Percentiles rank a stretch among this genome's conserved stretches.
These are phyloP conservation scores for Neopestalotiopsis sp. DNA, from an alignment of 2,329 filamentous ascomycete species.

Conservation along the genomic window DNA sequence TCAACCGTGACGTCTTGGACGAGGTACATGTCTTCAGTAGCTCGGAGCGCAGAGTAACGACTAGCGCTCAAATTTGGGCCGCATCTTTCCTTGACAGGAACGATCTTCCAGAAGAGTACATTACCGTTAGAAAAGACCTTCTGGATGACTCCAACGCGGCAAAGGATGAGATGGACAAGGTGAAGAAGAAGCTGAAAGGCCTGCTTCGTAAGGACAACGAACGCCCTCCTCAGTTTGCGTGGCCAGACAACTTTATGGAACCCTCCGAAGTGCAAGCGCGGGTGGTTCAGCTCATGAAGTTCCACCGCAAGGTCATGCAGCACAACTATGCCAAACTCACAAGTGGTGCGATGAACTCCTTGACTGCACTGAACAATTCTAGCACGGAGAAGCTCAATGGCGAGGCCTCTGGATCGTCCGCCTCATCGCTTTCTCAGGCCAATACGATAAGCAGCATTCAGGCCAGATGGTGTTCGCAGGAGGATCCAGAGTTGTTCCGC, in stretches of 20 bases:
- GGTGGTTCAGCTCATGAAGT: slow-evolving; percentile 96
- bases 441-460: slow-evolving; percentile 76
- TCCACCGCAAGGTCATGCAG: slow-evolving; percentile 93
- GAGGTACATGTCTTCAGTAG: slow-evolving; percentile 96
- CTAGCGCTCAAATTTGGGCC: slow-evolving; percentile 96
- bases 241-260: slow-evolving; percentile 93
- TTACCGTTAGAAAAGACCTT: slow-evolving; percentile 90
- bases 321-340: slow-evolving; percentile 87
- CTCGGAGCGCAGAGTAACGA: slow-evolving; percentile 91
- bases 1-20: slow-evolving; percentile 90
- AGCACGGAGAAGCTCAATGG: slow-evolving; percentile 50
- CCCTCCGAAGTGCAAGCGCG: slow-evolving; percentile 90
- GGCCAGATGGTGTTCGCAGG: slow-evolving; percentile 92
- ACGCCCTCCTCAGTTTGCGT: slow-evolving; percentile 95
- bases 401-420: slow-evolving; percentile 48
- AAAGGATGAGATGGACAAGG: slow-evolving; percentile 99
- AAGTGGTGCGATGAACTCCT: slow-evolving; percentile 67
- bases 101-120: slow-evolving; percentile 83
- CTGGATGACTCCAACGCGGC: slow-evolving; percentile 97
- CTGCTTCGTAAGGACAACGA: slow-evolving; percentile 90
- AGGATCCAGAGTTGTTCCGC: slow-evolving; percentile 92
- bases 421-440: slow-evolving; percentile 61
- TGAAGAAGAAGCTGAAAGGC: slow-evolving; percentile 98
- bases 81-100: slow-evolving; percentile 87
- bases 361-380: slow-evolving; percentile 60